A percentile compares a stretch with the other conserved stretches of the same genome.
Evolutionary conservation across 768 basidiomycete genomes (phyloP).

Genomic region (Boletales sp.): DNA sequence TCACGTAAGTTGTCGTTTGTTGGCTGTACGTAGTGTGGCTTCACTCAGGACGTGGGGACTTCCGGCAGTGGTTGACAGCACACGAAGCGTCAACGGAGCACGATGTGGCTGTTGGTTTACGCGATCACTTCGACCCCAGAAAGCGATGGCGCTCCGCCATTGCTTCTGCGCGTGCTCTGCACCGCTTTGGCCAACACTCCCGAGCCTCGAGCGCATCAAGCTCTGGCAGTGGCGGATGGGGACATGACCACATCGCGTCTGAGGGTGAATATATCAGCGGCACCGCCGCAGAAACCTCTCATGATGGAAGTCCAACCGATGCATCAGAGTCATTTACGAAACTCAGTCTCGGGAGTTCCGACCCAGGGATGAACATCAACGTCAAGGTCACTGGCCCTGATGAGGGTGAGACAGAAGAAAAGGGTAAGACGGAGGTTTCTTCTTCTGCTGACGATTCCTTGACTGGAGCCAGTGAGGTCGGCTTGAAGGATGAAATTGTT

Average conservation of each 20-base stretch:
- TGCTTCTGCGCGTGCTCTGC: constrained; percentile 39
- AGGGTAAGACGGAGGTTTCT: constrained; percentile 23
- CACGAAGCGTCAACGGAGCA: constrained; percentile 64
- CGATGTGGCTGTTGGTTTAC: constrained; percentile 69
- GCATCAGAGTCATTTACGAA: constrained; percentile 21
- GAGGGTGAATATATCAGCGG: constrained; percentile 30
- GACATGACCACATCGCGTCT: constrained; percentile 26
- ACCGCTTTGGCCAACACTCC: constrained; percentile 29
- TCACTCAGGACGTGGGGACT: background rate
- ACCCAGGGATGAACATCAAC: constrained; percentile 39
- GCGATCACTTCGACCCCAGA: constrained; percentile 77
- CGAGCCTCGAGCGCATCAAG: constrained; percentile 26
- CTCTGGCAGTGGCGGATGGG: constrained; percentile 35
- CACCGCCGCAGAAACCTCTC: constrained; percentile 26
- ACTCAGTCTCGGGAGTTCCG: constrained; percentile 27
- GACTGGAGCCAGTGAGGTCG: constrained; percentile 15
- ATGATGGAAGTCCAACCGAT: constrained; percentile 27
- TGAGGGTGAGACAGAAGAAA: constrained; percentile 18
- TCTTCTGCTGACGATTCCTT: constrained; percentile 17
- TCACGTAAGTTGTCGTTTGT: constrained; percentile 42
- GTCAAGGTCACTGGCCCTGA: constrained; percentile 37
- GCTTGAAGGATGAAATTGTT: constrained; percentile 10
- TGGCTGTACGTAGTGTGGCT: background rate
- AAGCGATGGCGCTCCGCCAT: constrained; percentile 76
- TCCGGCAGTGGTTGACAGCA: constrained; percentile 65